These are phyloP conservation scores for Xylaria cubensis DNA, from an alignment of 495 filamentous ascomycete species.

Conservation along the genomic window DNA sequence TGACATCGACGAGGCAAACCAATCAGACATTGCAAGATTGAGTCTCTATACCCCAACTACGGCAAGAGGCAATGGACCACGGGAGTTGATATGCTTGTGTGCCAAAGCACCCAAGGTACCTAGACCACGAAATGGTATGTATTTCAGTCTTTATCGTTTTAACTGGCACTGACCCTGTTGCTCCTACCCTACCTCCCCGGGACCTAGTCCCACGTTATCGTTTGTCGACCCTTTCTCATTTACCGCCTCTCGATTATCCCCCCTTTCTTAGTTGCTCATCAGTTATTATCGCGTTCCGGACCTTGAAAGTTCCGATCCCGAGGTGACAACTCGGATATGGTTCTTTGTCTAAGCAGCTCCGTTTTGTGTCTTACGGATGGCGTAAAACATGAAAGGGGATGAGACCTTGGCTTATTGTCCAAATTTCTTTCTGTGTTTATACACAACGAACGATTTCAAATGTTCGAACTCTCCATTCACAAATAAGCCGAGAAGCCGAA, in stretches of 20 bases:
- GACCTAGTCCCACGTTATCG: constrained; percentile 13
- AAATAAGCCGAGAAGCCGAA: constrained; percentile 16
- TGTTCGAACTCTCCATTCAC: constrained; percentile 20
- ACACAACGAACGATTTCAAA: constrained; percentile 23
- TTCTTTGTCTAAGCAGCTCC: constrained; percentile 29
- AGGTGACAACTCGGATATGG: constrained; percentile 29
- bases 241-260: constrained; percentile 7
- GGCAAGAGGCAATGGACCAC: constrained; percentile 39
- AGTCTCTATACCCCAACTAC: constrained; percentile 45
- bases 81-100: constrained; percentile 80
- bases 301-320: not conserved
- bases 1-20: constrained; percentile 53
- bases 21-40: constrained; percentile 50
- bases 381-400: constrained; percentile 37
- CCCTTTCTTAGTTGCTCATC: constrained; percentile 13
- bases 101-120: constrained; percentile 93
- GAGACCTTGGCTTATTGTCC: constrained; percentile 37
- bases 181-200: constrained; percentile 34
- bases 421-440: constrained; percentile 24
- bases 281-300: not conserved
- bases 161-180: constrained; percentile 24
- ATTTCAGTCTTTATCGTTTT: constrained; percentile 28
- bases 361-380: constrained; percentile 25
- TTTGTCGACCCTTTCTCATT: constrained; percentile 25
- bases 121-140: constrained; percentile 92